Evolutionary conservation across 345 rosid species (phyloP).

Genomic region (Tarenaya hassleriana): DNA sequence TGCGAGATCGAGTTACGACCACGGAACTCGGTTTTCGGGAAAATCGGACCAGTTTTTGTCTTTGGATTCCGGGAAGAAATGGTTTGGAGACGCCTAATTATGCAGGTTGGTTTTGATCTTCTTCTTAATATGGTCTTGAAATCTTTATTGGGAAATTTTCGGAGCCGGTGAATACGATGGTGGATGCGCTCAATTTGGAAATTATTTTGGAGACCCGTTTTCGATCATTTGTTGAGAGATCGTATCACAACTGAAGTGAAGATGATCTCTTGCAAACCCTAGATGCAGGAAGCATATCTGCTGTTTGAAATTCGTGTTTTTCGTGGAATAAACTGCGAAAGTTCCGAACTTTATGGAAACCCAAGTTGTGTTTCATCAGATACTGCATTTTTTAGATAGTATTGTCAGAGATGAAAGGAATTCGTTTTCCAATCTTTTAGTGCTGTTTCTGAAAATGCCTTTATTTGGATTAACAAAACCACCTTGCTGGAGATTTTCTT

Average conservation of each 20-base stretch:
- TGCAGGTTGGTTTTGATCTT: background rate
- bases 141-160: background rate
- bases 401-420: no score
- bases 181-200: background rate
- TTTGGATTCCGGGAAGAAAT: no score
- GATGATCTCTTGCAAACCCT: constrained; percentile 15
- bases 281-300: background rate
- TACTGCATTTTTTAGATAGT: no score
- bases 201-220: constrained; percentile 4
- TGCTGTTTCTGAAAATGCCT: no score
- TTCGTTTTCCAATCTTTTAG: no score
- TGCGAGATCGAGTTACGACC: no score
- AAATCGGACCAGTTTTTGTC: no score
- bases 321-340: background rate
- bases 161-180: background rate
- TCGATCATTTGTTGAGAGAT: constrained; percentile 8
- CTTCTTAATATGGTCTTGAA: background rate
- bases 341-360: background rate
- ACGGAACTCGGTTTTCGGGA: no score
- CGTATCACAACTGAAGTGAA: background rate
- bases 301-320: background rate
- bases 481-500: background rate
- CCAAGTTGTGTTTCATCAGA: background rate
- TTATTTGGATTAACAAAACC: no score
- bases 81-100: no score